Evolutionary conservation across 1,284 basidiomycete genomes (phyloP).

Genomic region (Naganishia liquefaciens): DNA sequence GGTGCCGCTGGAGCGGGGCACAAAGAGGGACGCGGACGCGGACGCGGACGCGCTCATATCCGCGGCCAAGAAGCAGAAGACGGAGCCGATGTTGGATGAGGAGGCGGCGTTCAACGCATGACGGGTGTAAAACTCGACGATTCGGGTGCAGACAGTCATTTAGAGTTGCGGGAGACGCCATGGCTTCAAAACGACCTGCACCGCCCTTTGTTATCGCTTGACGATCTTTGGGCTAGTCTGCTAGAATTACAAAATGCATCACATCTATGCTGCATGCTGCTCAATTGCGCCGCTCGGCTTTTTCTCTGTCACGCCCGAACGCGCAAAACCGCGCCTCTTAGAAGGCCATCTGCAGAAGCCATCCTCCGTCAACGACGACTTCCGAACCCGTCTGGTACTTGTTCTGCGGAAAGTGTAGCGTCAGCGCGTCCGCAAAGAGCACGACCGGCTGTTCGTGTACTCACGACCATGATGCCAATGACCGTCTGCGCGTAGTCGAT

Average conservation of each 20-base stretch:
- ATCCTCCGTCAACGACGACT: conserved; percentile 50
- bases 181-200: too few relatives aligned
- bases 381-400: conserved; percentile 50
- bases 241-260: too few relatives aligned
- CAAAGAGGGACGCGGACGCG: conserved; percentile 13
- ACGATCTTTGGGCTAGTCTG: too few relatives aligned
- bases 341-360: conserved; percentile 42
- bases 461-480: conserved; percentile 43
- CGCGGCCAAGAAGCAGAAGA: conserved; percentile 9
- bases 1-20: background rate
- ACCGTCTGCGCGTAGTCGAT: conserved; percentile 51
- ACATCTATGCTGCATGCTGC: too few relatives aligned
- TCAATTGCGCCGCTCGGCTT: too few relatives aligned
- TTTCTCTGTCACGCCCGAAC: too few relatives aligned
- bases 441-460: conserved; percentile 16
- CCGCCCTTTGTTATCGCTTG: too few relatives aligned
- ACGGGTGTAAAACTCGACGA: background rate
- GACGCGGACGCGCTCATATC: background rate
- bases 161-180: too few relatives aligned
- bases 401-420: conserved; percentile 36
- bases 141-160: too few relatives aligned
- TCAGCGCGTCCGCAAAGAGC: background rate
- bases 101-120: conserved; percentile 31
- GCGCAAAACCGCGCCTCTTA: background rate
- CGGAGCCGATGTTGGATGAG: conserved; percentile 31